These are phyloP conservation scores for Elsinoe arachidis DNA, from an alignment of 2,329 filamentous ascomycete species.

Conservation along the genomic window DNA sequence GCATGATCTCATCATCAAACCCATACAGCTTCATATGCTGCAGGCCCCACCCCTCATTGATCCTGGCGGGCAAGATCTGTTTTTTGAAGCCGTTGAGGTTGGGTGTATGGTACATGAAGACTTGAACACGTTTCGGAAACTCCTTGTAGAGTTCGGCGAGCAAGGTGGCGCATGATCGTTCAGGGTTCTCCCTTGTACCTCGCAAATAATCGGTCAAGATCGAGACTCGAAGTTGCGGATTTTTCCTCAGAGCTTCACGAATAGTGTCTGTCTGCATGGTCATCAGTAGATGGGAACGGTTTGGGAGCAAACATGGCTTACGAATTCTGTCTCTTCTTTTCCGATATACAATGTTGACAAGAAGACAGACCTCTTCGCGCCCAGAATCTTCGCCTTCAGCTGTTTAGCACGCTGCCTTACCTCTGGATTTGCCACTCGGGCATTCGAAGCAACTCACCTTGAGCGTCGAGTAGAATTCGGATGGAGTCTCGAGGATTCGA, in stretches of 20 bases:
- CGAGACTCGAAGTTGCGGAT: slow-evolving; percentile 70
- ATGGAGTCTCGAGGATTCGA: slow-evolving; percentile 65
- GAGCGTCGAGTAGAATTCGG: slow-evolving; percentile 84
- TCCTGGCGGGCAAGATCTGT: slow-evolving; percentile 71
- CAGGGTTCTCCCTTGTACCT: slow-evolving; percentile 81
- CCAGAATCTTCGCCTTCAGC: slow-evolving; percentile 64
- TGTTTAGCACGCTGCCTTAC: no score
- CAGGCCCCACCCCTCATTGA: slow-evolving; percentile 96
- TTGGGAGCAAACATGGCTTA: slow-evolving; percentile 27
- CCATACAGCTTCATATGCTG: slow-evolving; percentile 99
- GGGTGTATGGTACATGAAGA: slow-evolving; percentile 96
- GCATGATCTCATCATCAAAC: slow-evolving; percentile 86
- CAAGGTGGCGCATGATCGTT: slow-evolving; percentile 79
- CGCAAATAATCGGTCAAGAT: slow-evolving; percentile 86
- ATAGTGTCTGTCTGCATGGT: slow-evolving; percentile 62
- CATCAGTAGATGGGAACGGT: neutral
- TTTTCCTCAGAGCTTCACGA: slow-evolving; percentile 62
- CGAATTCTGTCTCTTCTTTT: slow-evolving; percentile 80
- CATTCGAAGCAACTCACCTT: slow-evolving; percentile 51
- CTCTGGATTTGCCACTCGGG: neutral
- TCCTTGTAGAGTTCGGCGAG: slow-evolving; percentile 74
- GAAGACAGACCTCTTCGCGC: slow-evolving; percentile 72
- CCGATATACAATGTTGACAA: slow-evolving; percentile 96
- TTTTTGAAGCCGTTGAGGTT: slow-evolving; percentile 85
- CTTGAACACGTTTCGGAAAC: slow-evolving; percentile 75